phyloP scores from a whole-genome alignment of 2,329 filamentous ascomycete species.

The Pseudofabraea citricarpa region DNA sequence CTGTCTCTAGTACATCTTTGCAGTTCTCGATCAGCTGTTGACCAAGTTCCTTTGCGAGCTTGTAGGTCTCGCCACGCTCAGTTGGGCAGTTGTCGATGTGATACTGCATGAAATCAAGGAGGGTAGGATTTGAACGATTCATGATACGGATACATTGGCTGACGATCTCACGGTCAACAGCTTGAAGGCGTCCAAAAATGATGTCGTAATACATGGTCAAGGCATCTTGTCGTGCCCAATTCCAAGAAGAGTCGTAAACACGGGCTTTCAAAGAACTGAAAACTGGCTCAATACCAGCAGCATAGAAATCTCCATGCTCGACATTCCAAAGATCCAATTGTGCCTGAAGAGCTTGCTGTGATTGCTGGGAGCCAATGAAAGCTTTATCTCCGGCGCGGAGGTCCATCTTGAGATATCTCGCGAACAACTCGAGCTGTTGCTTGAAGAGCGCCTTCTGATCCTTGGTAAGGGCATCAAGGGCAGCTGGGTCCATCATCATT shows the following conservation, averaged over 20 bases:
- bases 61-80: conserved; percentile 93
- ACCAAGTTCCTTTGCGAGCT: conserved; percentile 93
- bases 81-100: conserved; percentile 99
- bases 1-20: conserved; percentile 77
- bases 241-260: conserved; percentile 98
- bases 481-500: conserved; percentile 99
- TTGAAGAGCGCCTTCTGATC: conserved; percentile 96
- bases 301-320: conserved; percentile 96
- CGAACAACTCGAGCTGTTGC: conserved; percentile 93
- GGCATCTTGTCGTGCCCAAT: conserved; percentile 97
- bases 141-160: conserved; percentile 98
- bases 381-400: conserved; percentile 95
- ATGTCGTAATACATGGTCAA: conserved; percentile 99
- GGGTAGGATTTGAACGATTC: conserved; percentile 94
- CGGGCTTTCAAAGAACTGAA: conserved; percentile 93
- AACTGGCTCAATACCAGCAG: conserved; percentile 85
- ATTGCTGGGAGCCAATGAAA: conserved; percentile 77
- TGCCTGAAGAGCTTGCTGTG: conserved; percentile 80
- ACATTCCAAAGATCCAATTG: conserved; percentile 93
- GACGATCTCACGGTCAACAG: conserved; percentile 94
- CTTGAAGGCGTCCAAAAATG: conserved; percentile 91
- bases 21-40: conserved; percentile 96
- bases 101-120: conserved; percentile 99
- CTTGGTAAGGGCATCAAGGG: conserved; percentile 93
- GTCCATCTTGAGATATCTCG: conserved; percentile 95